These are phyloP conservation scores for Begonia fuchsioides DNA, from an alignment of 306 rosid species.

Conservation along the genomic window DNA sequence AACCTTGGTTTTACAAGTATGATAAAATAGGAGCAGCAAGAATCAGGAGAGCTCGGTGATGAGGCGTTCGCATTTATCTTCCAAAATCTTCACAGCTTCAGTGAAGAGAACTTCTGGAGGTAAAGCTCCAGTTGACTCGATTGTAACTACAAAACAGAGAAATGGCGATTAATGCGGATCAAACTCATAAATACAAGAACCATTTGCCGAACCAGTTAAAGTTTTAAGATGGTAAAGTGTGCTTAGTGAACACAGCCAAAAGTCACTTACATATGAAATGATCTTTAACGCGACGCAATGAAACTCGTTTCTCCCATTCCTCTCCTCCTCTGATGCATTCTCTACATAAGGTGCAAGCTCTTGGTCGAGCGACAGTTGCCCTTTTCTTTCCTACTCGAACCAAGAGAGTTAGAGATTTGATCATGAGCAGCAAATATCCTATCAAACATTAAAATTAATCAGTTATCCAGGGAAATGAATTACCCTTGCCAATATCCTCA, in stretches of 20 bases:
- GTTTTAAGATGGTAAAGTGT: too few relatives aligned
- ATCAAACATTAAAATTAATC: neutral
- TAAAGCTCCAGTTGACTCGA: conserved; percentile 86
- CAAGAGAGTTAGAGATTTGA: conserved; percentile 3
- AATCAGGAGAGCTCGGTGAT: conserved; percentile 66
- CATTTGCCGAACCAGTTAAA: too few relatives aligned
- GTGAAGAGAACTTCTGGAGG: conserved; percentile 70
- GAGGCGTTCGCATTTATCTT: conserved; percentile 85
- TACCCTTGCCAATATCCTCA: conserved; percentile 83
- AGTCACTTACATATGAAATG: conserved; percentile 84
- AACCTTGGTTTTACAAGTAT: neutral
- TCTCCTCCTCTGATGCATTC: conserved; percentile 92
- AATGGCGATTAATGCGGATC: too few relatives aligned
- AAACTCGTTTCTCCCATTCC: conserved; percentile 69
- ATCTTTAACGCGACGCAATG: conserved; percentile 69
- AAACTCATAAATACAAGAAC: too few relatives aligned
- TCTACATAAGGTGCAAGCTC: conserved; percentile 83
- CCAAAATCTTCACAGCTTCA: conserved; percentile 88
- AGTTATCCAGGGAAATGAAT: conserved; percentile 5
- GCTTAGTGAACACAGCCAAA: too few relatives aligned
- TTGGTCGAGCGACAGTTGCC: conserved; percentile 54
- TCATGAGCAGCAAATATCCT: neutral
- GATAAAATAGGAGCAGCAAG: neutral
- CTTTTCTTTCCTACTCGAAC: conserved; percentile 44
- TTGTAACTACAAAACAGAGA: conserved; percentile 30